Percentiles rank a stretch among this genome's conserved stretches.
phyloP scores from a whole-genome alignment of 2,329 filamentous ascomycete genomes.

The Leptodontidium sp. region DNA sequence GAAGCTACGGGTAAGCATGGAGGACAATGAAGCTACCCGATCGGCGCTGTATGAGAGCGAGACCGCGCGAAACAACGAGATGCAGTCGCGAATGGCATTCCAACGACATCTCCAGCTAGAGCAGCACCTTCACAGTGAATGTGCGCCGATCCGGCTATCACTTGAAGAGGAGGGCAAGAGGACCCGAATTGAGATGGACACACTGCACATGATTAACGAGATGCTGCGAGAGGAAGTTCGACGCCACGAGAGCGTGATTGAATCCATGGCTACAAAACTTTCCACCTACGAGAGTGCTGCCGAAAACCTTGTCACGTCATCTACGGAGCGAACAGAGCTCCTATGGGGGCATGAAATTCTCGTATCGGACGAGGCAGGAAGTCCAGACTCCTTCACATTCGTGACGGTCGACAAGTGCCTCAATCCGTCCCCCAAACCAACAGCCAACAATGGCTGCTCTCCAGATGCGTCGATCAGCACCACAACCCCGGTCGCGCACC shows the following conservation, averaged over 20 bases:
- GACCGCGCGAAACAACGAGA: conserved; percentile 15
- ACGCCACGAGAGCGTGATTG: conserved; percentile 3
- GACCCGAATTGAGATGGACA: not conserved
- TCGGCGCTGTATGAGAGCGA: conserved; percentile 14
- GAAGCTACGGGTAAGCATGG: not conserved
- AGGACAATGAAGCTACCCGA: not conserved
- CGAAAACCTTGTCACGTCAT: conserved; percentile 2
- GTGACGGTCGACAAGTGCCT: conserved; percentile 4
- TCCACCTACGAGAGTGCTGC: conserved; percentile 6
- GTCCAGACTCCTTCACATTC: conserved; percentile 5
- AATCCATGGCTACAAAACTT: conserved; percentile 2
- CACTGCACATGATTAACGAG: conserved; percentile 5
- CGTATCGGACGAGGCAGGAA: conserved; percentile 6
- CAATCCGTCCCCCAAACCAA: not conserved
- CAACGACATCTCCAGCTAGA: conserved; percentile 21
- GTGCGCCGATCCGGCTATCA: conserved; percentile 5
- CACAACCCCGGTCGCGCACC: not conserved
- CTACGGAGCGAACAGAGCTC: not conserved
- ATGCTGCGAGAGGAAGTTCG: conserved; percentile 4
- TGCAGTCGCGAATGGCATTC: conserved; percentile 6
- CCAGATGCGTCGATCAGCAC: not conserved
- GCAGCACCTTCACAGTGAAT: conserved; percentile 18
- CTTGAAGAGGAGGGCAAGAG: conserved; percentile 1
- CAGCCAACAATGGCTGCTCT: not conserved
- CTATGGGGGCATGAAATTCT: not conserved